Conservation (phyloP, 345 rosid genomes). For the Excoecaria cochinchinensis region DNA sequence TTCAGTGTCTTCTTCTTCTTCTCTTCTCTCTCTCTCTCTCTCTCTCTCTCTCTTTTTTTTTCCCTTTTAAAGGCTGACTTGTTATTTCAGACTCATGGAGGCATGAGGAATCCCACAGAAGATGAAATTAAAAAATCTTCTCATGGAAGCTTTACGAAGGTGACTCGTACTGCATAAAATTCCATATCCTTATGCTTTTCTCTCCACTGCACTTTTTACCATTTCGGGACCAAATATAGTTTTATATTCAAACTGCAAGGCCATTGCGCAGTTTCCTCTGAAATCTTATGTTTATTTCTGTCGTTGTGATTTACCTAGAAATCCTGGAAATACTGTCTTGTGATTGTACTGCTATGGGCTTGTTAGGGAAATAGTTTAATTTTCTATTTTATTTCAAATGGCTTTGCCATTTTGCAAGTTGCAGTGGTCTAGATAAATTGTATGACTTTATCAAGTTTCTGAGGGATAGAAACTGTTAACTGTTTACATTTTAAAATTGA, state of each 20-base stretch:
- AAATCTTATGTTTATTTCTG: not conserved
- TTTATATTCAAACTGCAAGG: too few species aligned
- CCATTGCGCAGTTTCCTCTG: not conserved
- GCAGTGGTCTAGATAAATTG: not conserved
- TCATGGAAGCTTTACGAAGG: conserved; percentile 71
- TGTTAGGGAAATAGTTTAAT: too few species aligned
- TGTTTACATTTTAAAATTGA: too few species aligned
- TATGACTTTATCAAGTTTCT: not conserved
- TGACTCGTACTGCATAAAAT: conserved; percentile 7
- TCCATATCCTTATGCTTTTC: not conserved
- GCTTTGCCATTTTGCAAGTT: not conserved
- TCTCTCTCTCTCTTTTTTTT: too few species aligned
- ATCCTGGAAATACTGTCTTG: not conserved
- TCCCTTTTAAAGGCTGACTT: not conserved
- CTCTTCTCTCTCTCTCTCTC: too few species aligned
- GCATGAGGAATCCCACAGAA: conserved; percentile 51
- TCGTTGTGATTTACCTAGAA: not conserved
- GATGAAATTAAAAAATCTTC: conserved; percentile 49
- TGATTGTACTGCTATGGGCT: too few species aligned
- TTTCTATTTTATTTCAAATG: not conserved
- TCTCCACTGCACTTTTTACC: not conserved
- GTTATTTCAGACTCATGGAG: conserved; percentile 49
- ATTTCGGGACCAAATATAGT: not conserved
- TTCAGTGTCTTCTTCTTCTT: too few species aligned
- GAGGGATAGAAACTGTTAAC: not conserved